Conservation (phyloP, 306 rosid genomes). For the Vicia sativa region DNA sequence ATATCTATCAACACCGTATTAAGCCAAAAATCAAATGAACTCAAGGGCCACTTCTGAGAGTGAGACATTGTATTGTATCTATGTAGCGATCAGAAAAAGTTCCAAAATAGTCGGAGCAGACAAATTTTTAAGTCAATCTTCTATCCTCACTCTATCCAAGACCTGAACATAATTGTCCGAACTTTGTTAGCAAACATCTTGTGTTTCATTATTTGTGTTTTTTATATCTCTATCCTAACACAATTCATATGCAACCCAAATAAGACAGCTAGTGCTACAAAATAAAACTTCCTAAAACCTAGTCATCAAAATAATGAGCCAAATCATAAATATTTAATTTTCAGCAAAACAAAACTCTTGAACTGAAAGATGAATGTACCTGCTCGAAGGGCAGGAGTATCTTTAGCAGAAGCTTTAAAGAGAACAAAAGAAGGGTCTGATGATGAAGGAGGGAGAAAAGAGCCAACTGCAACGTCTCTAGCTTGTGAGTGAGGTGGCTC, state of each 20-base stretch:
- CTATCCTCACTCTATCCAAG: too few relatives aligned
- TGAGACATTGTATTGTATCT: background rate
- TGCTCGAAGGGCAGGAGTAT: conserved; percentile 99
- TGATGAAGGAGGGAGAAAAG: conserved; percentile 72
- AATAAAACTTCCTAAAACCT: conserved; percentile 10
- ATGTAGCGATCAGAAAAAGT: background rate
- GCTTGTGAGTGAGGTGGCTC: conserved; percentile 51
- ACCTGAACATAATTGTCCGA: too few relatives aligned
- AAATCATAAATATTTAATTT: background rate
- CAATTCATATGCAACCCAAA: too few relatives aligned
- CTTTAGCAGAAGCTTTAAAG: conserved; percentile 80
- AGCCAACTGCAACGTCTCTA: conserved; percentile 76
- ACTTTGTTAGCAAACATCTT: too few relatives aligned
- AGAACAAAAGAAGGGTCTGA: conserved; percentile 84
- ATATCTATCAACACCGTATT: background rate
- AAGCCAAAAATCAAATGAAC: background rate
- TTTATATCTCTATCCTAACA: too few relatives aligned
- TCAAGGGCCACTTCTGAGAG: background rate
- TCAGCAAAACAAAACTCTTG: background rate
- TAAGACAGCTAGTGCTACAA: conserved; percentile 8
- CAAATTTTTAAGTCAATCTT: too few relatives aligned
- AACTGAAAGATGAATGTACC: conserved; percentile 51
- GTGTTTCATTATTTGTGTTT: too few relatives aligned
- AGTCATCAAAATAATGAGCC: conserved; percentile 3
- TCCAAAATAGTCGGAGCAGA: too few relatives aligned